phyloP scores from a whole-genome alignment of 2,329 filamentous ascomycete species.

The Aspergillus tanneri region DNA sequence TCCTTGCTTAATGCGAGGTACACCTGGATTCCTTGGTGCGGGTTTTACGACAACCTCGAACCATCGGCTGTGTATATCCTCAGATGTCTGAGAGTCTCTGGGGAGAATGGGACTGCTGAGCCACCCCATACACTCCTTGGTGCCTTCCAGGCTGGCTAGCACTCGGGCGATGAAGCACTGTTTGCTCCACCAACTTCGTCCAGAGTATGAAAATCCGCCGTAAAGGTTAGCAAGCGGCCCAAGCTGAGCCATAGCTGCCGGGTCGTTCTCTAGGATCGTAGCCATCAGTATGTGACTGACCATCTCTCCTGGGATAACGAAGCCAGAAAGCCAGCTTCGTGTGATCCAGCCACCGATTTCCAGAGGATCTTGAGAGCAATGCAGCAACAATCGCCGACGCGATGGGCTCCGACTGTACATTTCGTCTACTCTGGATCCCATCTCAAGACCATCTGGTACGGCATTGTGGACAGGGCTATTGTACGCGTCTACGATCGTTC shows the following conservation, averaged over 20 bases:
- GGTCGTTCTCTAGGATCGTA: slow-evolving; percentile 56
- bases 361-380: slow-evolving; percentile 14
- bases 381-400: slow-evolving; percentile 31
- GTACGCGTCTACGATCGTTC: slow-evolving; percentile 14
- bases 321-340: slow-evolving; percentile 55
- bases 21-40: slow-evolving; percentile 25
- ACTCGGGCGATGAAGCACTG: slow-evolving; percentile 55
- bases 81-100: slow-evolving; percentile 27
- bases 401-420: slow-evolving; percentile 33
- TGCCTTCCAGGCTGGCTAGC: slow-evolving; percentile 46
- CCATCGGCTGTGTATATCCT: slow-evolving; percentile 48
- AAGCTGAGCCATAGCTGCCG: slow-evolving; percentile 47
- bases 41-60: slow-evolving; percentile 46
- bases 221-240: slow-evolving; percentile 54
- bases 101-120: slow-evolving; percentile 46
- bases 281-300: slow-evolving; percentile 57
- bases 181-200: slow-evolving; percentile 58
- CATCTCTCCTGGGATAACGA: slow-evolving; percentile 55
- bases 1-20: slow-evolving; percentile 47
- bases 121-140: slow-evolving; percentile 58
- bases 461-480: slow-evolving; percentile 12
- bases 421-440: slow-evolving; percentile 22
- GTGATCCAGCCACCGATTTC: slow-evolving; percentile 55
- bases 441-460: slow-evolving; percentile 3
- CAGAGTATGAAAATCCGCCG: slow-evolving; percentile 54